Evolutionary conservation across 805 yeast genomes (phyloP).

Genomic region (Zygotorulaspora florentina): DNA sequence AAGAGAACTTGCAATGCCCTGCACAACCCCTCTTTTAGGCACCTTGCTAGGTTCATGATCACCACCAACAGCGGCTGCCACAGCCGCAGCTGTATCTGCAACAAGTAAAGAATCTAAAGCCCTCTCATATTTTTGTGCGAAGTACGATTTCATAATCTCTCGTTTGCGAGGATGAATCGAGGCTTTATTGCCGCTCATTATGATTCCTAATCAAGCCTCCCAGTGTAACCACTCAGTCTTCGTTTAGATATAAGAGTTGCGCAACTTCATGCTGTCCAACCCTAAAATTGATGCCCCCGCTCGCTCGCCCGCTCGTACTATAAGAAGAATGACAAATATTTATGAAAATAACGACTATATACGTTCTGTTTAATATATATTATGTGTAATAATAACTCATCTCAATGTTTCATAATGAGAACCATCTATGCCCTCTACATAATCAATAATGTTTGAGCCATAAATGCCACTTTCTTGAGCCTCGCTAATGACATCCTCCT

Average conservation of each 20-base stretch:
- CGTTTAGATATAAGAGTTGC: neutral
- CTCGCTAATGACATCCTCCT: constrained; percentile 35
- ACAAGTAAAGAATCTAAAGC: constrained; percentile 23
- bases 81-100: constrained; percentile 19
- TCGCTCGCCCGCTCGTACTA: neutral
- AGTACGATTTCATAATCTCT: constrained; percentile 20
- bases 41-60: constrained; percentile 11
- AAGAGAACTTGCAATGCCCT: constrained; percentile 43
- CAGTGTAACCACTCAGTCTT: neutral
- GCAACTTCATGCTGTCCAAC: no score
- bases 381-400: constrained; percentile 1
- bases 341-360: neutral
- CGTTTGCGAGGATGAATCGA: constrained; percentile 9
- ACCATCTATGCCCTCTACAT: constrained; percentile 48
- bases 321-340: neutral
- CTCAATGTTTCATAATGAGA: constrained; percentile 9
- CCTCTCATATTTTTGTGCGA: constrained; percentile 27
- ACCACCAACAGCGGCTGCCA: constrained; percentile 11
- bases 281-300: no score
- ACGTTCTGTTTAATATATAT: neutral
- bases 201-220: neutral
- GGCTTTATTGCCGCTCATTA: neutral
- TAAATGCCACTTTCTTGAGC: constrained; percentile 44
- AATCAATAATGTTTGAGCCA: constrained; percentile 56
- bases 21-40: constrained; percentile 27